Percentiles rank a stretch among this genome's conserved stretches.
Evolutionary conservation across 208 protist genomes (phyloP).

Genomic region (Zelonia costaricensis): DNA sequence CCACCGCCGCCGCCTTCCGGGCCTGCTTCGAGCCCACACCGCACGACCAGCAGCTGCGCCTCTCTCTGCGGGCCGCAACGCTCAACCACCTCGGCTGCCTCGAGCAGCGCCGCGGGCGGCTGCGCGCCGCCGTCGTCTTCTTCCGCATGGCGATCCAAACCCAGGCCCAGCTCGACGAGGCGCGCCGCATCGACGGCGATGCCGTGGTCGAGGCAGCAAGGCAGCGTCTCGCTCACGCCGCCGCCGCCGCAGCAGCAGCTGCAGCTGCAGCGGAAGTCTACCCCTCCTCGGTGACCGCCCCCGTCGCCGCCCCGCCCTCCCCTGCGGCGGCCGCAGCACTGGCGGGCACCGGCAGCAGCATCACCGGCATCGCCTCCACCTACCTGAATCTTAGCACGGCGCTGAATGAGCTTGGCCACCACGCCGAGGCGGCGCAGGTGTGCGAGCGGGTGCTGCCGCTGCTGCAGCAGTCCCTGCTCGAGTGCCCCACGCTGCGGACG

Average conservation of each 20-base stretch:
- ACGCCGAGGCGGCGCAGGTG: slow-evolving; percentile 75
- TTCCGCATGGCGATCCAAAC: slow-evolving; percentile 68
- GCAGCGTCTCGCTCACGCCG: not conserved
- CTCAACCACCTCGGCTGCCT: slow-evolving; percentile 92
- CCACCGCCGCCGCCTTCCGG: slow-evolving; percentile 20
- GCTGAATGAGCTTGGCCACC: slow-evolving; percentile 67
- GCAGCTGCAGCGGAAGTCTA: no score
- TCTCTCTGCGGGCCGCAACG: slow-evolving; percentile 77
- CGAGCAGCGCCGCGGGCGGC: slow-evolving; percentile 67
- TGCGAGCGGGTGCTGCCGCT: slow-evolving; percentile 66
- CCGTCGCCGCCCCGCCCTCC: no score
- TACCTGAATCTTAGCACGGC: slow-evolving; percentile 89
- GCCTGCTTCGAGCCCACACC: slow-evolving; percentile 11
- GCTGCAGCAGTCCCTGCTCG: slow-evolving; percentile 55
- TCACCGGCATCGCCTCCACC: slow-evolving; percentile 46
- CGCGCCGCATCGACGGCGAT: not conserved
- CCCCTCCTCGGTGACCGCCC: no score
- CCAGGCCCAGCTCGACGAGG: slow-evolving; percentile 46
- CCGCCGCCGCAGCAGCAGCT: not conserved
- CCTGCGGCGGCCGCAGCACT: no score
- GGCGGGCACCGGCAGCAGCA: slow-evolving; percentile 1
- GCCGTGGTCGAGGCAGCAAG: not conserved
- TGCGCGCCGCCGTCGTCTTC: slow-evolving; percentile 57
- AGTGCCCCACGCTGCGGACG: slow-evolving; percentile 13
- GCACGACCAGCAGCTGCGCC: slow-evolving; percentile 37